phyloP scores from a whole-genome alignment of 225 moss, liverwort and hornwort species.

The Bryum argenteum region DNA sequence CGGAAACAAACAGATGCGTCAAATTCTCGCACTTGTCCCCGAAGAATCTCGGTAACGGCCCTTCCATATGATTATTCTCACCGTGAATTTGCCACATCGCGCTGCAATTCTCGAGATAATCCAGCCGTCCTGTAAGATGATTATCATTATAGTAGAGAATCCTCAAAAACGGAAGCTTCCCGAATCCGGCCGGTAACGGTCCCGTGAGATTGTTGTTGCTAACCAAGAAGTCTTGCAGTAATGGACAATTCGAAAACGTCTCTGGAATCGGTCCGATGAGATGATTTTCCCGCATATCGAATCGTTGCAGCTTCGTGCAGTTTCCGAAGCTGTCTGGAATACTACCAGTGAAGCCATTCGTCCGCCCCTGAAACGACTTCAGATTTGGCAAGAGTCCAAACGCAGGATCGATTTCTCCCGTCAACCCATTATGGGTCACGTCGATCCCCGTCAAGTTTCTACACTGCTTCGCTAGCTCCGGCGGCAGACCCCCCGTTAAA shows the following conservation, averaged over 20 bases:
- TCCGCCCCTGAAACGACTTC: neutral
- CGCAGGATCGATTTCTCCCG: neutral
- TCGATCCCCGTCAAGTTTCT: neutral
- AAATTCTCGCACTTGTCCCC: slow-evolving; percentile 21
- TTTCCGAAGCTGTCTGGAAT: slow-evolving; percentile 48
- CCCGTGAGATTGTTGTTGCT: slow-evolving; percentile 34
- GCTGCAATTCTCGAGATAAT: slow-evolving; percentile 38
- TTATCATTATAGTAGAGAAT: slow-evolving; percentile 39
- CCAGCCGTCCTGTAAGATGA: slow-evolving; percentile 7
- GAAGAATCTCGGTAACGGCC: slow-evolving; percentile 44
- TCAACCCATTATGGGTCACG: neutral
- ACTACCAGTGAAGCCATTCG: slow-evolving; percentile 23
- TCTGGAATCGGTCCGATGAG: slow-evolving; percentile 32
- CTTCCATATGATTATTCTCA: slow-evolving; percentile 37
- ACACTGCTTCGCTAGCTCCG: neutral
- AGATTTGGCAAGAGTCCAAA: neutral
- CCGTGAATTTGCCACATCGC: slow-evolving; percentile 40
- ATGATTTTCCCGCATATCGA: slow-evolving; percentile 25
- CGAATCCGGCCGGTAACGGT: slow-evolving; percentile 35
- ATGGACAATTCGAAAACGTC: slow-evolving; percentile 33
- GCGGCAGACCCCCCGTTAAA: neutral
- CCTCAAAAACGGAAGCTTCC: slow-evolving; percentile 31
- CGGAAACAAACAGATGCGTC: slow-evolving; percentile 38
- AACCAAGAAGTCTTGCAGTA: slow-evolving; percentile 41
- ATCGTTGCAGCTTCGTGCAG: slow-evolving; percentile 39